Evolutionary conservation across 768 basidiomycete species (phyloP).

Genomic region (Rhizopogon roseolus): DNA sequence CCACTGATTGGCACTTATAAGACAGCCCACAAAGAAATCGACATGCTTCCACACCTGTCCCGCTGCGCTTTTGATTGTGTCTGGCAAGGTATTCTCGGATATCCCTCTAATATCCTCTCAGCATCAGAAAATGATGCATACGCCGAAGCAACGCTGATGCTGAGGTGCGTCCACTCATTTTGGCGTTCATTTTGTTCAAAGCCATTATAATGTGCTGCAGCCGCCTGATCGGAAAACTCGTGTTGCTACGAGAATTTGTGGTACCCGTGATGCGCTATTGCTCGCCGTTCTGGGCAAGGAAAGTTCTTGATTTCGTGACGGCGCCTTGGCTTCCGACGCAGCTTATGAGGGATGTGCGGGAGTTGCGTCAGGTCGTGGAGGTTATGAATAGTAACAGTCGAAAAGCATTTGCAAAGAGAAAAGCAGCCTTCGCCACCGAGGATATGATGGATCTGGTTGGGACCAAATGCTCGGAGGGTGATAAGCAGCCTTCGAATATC

Average conservation of each 20-base stretch:
- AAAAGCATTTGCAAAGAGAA: conserved; percentile 34
- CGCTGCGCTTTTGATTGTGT: conserved; percentile 19
- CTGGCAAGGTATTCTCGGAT: conserved; percentile 42
- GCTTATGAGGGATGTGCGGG: conserved; percentile 29
- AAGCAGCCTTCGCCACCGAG: conserved; percentile 17
- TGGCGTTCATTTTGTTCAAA: neutral
- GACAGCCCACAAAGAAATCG: conserved; percentile 22
- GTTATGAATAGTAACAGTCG: conserved; percentile 39
- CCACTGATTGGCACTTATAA: neutral
- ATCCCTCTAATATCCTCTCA: conserved; percentile 28
- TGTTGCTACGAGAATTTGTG: conserved; percentile 26
- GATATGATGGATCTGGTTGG: conserved; percentile 6
- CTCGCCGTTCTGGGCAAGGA: conserved; percentile 25
- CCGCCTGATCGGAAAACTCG: conserved; percentile 16
- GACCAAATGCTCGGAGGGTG: conserved; percentile 11
- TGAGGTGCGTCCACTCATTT: conserved; percentile 22
- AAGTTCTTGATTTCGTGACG: conserved; percentile 16
- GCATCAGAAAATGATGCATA: conserved; percentile 9
- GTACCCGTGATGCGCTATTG: conserved; percentile 23
- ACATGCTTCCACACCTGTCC: conserved; percentile 27
- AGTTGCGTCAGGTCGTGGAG: conserved; percentile 42
- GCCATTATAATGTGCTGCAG: conserved; percentile 8
- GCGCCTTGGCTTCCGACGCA: neutral
- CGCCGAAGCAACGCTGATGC: conserved; percentile 15
- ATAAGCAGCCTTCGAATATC: conserved; percentile 27